Conservation (phyloP, 176 grass and related monocot genomes). For the Zoysia pacifica region DNA sequence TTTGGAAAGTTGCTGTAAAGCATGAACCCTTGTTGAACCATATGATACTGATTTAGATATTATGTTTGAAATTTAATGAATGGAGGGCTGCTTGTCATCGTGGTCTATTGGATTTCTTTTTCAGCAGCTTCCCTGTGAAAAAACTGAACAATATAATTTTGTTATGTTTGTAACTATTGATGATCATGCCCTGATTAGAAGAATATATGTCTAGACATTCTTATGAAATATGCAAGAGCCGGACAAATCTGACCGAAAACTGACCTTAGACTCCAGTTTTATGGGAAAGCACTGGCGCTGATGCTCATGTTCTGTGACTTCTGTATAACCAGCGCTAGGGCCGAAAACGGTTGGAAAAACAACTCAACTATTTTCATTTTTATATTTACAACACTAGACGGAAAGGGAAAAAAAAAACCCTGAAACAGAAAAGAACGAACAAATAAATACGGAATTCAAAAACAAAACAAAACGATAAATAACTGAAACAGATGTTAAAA, state of each 20-base stretch:
- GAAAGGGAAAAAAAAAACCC: no score
- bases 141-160: slow-evolving; percentile 19
- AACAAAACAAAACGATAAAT: no score
- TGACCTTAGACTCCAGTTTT: slow-evolving; percentile 23
- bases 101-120: slow-evolving; percentile 2
- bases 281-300: not conserved
- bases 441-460: no score
- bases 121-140: slow-evolving; percentile 19
- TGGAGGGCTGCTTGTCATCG: not conserved
- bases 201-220: not conserved
- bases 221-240: not conserved
- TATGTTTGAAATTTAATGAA: not conserved
- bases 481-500: no score
- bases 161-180: not conserved
- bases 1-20: not conserved
- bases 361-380: no score
- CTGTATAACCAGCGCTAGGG: not conserved
- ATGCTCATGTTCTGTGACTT: slow-evolving; percentile 9
- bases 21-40: not conserved
- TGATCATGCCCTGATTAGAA: slow-evolving; percentile 5
- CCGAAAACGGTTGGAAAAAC: no score
- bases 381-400: no score
- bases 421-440: no score
- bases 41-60: not conserved
- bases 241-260: not conserved